Conservation (phyloP, 768 basidiomycete genomes). For the Auriscalpium orientale region DNA sequence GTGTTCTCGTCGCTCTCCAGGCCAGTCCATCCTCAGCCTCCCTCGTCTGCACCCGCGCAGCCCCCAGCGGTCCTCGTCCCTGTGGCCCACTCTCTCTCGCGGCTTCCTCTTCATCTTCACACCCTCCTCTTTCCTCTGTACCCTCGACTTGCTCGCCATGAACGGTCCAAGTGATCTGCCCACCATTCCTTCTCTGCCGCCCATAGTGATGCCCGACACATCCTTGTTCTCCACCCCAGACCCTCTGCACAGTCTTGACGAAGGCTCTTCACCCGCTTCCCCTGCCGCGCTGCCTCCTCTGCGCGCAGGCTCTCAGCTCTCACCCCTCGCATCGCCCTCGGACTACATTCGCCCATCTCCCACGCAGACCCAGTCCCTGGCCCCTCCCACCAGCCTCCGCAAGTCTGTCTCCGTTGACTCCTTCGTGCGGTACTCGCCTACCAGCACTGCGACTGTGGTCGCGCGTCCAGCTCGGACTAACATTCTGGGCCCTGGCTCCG, state of each 20-base stretch:
- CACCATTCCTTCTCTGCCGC: constrained; percentile 35
- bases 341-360: constrained; percentile 18
- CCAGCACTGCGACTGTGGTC: constrained; percentile 24
- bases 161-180: constrained; percentile 24
- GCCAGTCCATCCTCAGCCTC: too few species aligned
- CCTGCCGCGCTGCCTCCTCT: constrained; percentile 30
- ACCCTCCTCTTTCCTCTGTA: constrained; percentile 14
- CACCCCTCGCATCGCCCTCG: constrained; percentile 18
- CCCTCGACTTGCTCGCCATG: constrained; percentile 10
- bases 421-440: constrained; percentile 37
- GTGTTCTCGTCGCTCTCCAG: neutral
- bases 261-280: constrained; percentile 36
- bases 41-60: too few species aligned
- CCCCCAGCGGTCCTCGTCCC: neutral
- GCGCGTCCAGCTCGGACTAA: constrained; percentile 4
- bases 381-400: constrained; percentile 42
- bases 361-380: constrained; percentile 20
- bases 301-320: constrained; percentile 17
- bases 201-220: constrained; percentile 35
- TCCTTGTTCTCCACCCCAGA: constrained; percentile 17
- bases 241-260: constrained; percentile 27
- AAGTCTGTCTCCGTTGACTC: constrained; percentile 79
- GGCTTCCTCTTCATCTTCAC: constrained; percentile 1
- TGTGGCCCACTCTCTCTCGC: constrained; percentile 4
- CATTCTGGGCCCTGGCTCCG: neutral